phyloP scores from a whole-genome alignment of 202 grass and related monocot species.

The Saccharum hybrid region DNA sequence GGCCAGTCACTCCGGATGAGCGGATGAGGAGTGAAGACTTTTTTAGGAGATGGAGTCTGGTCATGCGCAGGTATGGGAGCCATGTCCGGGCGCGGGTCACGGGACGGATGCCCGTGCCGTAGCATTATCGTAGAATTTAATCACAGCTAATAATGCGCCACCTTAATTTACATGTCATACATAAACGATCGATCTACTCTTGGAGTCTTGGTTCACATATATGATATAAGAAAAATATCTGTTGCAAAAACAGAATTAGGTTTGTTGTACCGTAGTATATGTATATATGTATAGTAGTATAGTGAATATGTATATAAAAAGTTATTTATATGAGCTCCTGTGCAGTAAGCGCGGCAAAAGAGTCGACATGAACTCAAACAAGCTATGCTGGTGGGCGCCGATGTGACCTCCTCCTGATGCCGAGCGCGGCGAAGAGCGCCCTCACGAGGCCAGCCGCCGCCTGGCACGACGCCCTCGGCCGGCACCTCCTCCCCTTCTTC shows the following conservation, averaged over 20 bases:
- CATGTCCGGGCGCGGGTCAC: no score
- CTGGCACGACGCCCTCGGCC: conserved; percentile 15
- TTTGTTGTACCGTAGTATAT: neutral
- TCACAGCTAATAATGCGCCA: no score
- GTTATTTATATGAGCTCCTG: neutral
- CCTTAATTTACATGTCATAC: no score
- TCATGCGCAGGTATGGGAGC: no score
- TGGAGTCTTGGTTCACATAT: no score
- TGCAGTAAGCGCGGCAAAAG: neutral
- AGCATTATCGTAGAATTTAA: no score
- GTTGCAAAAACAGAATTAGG: neutral
- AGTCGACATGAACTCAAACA: neutral
- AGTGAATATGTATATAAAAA: neutral
- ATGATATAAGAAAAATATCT: no score
- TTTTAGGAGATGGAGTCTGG: no score
- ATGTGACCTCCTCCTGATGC: conserved; percentile 23
- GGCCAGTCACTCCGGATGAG: no score
- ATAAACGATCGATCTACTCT: no score
- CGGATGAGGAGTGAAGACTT: no score
- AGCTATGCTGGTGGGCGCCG: neutral
- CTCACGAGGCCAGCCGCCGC: conserved; percentile 20
- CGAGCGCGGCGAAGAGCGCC: conserved; percentile 34
- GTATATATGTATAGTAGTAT: neutral
- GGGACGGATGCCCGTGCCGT: no score
- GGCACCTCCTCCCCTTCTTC: conserved; percentile 21